phyloP scores from a whole-genome alignment of 2,329 filamentous ascomycete species.

The Tolypocladium paradoxum region DNA sequence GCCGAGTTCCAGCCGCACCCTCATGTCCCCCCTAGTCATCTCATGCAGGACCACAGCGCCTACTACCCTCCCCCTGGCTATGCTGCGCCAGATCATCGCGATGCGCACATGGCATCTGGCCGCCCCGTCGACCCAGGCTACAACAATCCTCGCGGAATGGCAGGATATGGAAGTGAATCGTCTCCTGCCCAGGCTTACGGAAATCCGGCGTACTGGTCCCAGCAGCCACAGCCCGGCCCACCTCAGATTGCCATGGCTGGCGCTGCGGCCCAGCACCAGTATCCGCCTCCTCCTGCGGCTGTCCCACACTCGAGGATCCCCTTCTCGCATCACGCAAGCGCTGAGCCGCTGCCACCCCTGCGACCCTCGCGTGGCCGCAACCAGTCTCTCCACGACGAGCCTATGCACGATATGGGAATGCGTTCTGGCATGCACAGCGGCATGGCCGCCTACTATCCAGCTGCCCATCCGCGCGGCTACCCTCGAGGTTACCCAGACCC shows the following conservation, averaged over 20 bases:
- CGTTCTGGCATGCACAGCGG: slow-evolving; percentile 15
- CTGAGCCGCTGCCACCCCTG: slow-evolving; percentile 27
- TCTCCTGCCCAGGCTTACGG: slow-evolving; percentile 12
- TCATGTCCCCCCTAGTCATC: slow-evolving; percentile 9
- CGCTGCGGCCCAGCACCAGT: slow-evolving; percentile 10
- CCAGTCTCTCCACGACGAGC: slow-evolving; percentile 22
- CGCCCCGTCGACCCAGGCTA: slow-evolving; percentile 22
- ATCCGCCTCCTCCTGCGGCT: slow-evolving; percentile 12
- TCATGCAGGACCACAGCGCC: slow-evolving; percentile 8
- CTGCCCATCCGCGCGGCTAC: slow-evolving; percentile 17
- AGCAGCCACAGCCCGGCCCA: slow-evolving; percentile 8
- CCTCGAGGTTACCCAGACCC: slow-evolving; percentile 19
- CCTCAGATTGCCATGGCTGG: slow-evolving; percentile 1
- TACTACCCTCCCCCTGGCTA: slow-evolving; percentile 19
- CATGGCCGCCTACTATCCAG: slow-evolving; percentile 20
- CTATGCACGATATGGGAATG: slow-evolving; percentile 19
- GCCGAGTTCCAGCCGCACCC: slow-evolving; percentile 16
- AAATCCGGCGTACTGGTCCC: slow-evolving; percentile 22
- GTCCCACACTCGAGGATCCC: slow-evolving; percentile 18
- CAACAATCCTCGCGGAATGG: slow-evolving; percentile 18
- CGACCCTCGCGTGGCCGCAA: slow-evolving; percentile 25
- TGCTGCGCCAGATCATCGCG: slow-evolving; percentile 16
- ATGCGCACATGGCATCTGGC: slow-evolving; percentile 15
- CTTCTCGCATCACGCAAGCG: slow-evolving; percentile 22
- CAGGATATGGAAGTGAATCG: slow-evolving; percentile 18